A percentile compares a stretch with the other conserved stretches of the same genome.
phyloP scores from a whole-genome alignment of 495 filamentous ascomycete genomes.

The Talaromyces liani region DNA sequence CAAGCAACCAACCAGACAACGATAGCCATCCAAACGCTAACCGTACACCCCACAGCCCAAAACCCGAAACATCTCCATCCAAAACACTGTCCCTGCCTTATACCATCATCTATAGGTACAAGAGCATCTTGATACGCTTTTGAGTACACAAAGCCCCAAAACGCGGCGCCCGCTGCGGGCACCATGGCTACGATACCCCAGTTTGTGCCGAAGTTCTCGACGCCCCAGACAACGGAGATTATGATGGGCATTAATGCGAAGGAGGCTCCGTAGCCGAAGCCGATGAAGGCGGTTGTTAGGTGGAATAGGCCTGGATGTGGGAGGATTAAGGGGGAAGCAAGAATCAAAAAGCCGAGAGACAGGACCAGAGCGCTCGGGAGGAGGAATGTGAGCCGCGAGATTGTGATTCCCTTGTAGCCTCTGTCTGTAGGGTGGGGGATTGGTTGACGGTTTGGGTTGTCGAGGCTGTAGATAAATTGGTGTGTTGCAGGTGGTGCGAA shows the following conservation, averaged over 20 bases:
- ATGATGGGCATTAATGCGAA: conserved; percentile 89
- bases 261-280: conserved; percentile 84
- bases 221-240: conserved; percentile 90
- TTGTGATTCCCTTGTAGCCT: conserved; percentile 31
- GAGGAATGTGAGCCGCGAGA: conserved; percentile 78
- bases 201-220: conserved; percentile 97
- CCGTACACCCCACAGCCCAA: conserved; percentile 65
- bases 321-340: conserved; percentile 65
- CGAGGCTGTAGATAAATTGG: conserved; percentile 29
- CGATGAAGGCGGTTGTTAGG: conserved; percentile 70
- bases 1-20: conserved; percentile 70
- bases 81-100: conserved; percentile 43
- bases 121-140: conserved; percentile 66
- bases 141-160: conserved; percentile 82
- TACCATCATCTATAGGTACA: conserved; percentile 8
- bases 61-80: conserved; percentile 78
- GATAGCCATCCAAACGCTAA: conserved; percentile 70
- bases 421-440: conserved; percentile 10
- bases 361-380: conserved; percentile 66
- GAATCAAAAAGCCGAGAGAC: conserved; percentile 65
- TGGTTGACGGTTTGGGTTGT: conserved; percentile 23
- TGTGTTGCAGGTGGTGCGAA: conserved; percentile 61
- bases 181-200: conserved; percentile 93
- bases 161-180: conserved; percentile 73
- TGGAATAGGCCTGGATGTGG: conserved; percentile 64